These are phyloP conservation scores for Polygonum aviculare DNA, from an alignment of 148 eudicot genomes.

Conservation along the genomic window DNA sequence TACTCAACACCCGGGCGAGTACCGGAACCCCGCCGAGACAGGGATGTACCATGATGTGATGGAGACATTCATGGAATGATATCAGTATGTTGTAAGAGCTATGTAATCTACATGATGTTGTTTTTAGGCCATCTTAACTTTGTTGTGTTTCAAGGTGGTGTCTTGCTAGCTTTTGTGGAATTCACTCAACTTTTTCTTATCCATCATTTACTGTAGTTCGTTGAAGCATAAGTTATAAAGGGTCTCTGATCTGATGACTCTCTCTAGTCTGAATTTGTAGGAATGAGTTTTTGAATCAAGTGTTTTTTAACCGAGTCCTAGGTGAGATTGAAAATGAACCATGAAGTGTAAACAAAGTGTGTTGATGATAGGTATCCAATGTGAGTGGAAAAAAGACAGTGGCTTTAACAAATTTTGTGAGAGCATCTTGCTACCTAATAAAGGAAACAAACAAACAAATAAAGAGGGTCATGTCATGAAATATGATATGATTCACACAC, in stretches of 20 bases:
- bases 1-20: conserved; percentile 40
- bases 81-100: not conserved
- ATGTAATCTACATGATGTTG: not conserved
- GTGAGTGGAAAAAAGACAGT: not conserved
- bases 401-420: not conserved
- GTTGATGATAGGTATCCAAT: not conserved
- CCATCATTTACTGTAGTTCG: not conserved
- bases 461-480: not conserved
- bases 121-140: not conserved
- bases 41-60: conserved; percentile 88
- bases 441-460: not conserved
- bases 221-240: not conserved
- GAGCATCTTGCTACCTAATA: not conserved
- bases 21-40: conserved; percentile 42
- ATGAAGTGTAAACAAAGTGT: no score
- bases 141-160: conserved; percentile 2
- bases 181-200: not conserved
- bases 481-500: not conserved
- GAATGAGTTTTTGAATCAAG: no score
- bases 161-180: not conserved
- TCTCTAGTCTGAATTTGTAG: not conserved
- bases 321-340: no score
- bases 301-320: no score
- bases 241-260: not conserved
- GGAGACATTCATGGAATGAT: conserved; percentile 72